These are phyloP conservation scores for Trametes coccinea DNA, from an alignment of 768 basidiomycete species.

Conservation along the genomic window DNA sequence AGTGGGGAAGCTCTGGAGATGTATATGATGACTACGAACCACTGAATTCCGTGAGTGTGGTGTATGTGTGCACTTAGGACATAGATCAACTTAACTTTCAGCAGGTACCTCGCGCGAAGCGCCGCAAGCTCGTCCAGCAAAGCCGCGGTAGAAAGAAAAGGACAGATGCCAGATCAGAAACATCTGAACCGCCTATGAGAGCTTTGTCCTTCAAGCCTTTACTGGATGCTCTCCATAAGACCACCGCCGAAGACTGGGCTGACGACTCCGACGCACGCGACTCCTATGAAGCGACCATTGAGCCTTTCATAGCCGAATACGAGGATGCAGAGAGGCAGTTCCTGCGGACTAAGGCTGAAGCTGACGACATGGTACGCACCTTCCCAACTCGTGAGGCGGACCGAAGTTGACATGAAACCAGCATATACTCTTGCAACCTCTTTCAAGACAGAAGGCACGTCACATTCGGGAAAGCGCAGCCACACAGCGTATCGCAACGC, in stretches of 20 bases:
- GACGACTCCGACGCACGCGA: constrained; percentile 8
- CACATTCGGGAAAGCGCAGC: neutral
- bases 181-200: neutral
- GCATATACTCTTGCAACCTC: neutral
- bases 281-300: constrained; percentile 39
- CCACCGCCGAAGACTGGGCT: neutral
- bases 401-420: neutral
- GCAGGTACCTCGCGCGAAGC: neutral
- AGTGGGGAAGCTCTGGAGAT: constrained; percentile 13
- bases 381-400: neutral
- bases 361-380: constrained; percentile 27
- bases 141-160: neutral
- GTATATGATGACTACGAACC: neutral
- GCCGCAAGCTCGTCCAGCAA: constrained; percentile 7
- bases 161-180: neutral
- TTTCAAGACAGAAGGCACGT: neutral
- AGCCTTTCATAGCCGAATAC: constrained; percentile 36
- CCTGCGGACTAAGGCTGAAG: constrained; percentile 25
- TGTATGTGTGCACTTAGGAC: neutral
- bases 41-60: neutral
- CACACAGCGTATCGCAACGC: too few species aligned
- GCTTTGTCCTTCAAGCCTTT: constrained; percentile 4
- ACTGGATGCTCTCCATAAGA: constrained; percentile 1
- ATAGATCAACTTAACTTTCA: neutral
- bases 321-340: constrained; percentile 33